phyloP scores from a whole-genome alignment of 768 basidiomycete species.

The Termitomyces titanicus region DNA sequence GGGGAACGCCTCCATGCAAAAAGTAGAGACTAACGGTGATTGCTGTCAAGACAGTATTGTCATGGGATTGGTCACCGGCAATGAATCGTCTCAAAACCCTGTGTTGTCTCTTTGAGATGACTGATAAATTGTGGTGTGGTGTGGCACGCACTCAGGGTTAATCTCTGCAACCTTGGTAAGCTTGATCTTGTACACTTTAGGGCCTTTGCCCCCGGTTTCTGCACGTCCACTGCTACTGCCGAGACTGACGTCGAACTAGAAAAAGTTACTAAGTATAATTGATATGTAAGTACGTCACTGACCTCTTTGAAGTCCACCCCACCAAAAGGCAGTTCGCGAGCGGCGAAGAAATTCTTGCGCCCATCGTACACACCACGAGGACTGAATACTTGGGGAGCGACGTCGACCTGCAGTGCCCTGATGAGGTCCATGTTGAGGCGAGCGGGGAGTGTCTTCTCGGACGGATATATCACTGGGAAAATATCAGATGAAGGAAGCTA shows the following conservation, averaged over 20 bases:
- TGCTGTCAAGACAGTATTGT: constrained; percentile 61
- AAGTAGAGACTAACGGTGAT: constrained; percentile 44
- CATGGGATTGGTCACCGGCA: constrained; percentile 56
- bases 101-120: background rate
- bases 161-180: constrained; percentile 56
- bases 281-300: constrained; percentile 13
- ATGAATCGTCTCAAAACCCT: constrained; percentile 61
- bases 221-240: constrained; percentile 31
- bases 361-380: constrained; percentile 77
- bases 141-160: constrained; percentile 42
- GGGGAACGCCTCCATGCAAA: background rate
- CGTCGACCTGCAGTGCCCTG: constrained; percentile 51
- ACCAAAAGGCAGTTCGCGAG: constrained; percentile 58
- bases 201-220: constrained; percentile 36
- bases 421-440: constrained; percentile 71
- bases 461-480: constrained; percentile 56
- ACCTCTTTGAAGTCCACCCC: constrained; percentile 50
- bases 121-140: background rate
- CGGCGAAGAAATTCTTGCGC: constrained; percentile 69
- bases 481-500: background rate
- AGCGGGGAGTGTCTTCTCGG: constrained; percentile 66
- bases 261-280: background rate
- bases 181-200: constrained; percentile 65
- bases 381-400: constrained; percentile 64
- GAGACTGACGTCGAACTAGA: constrained; percentile 61